These are phyloP conservation scores for Thraustochytrium striatum DNA, from an alignment of 352 stramenopile species.

Conservation along the genomic window DNA sequence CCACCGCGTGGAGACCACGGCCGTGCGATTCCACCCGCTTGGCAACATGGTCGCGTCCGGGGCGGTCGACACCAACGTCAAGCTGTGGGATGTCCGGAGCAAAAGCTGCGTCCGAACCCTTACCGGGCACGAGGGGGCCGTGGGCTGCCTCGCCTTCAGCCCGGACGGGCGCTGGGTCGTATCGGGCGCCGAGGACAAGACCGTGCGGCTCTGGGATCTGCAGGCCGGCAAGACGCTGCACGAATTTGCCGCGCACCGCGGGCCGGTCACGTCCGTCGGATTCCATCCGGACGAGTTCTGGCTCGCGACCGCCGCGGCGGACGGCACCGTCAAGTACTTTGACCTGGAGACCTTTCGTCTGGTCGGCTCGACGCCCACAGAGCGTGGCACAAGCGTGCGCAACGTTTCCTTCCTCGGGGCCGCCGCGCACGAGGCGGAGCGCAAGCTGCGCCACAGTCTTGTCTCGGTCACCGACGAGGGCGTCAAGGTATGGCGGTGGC, in stretches of 20 bases:
- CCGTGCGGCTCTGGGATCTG: conserved; percentile 50
- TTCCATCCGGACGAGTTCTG: conserved; percentile 60
- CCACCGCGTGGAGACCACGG: conserved; percentile 25
- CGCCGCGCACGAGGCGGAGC: not conserved
- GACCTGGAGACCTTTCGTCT: conserved; percentile 55
- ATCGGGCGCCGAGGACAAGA: conserved; percentile 43
- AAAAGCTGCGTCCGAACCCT: conserved; percentile 48
- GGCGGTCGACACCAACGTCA: conserved; percentile 48
- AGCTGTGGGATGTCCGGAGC: conserved; percentile 51
- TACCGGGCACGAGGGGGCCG: conserved; percentile 33
- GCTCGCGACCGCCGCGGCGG: conserved; percentile 51
- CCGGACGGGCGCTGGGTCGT: conserved; percentile 53
- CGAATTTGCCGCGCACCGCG: conserved; percentile 26
- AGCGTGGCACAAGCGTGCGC: not conserved
- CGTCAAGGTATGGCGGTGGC: conserved; percentile 4
- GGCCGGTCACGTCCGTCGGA: conserved; percentile 16
- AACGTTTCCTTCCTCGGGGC: conserved; percentile 8
- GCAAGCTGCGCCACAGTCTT: not conserved
- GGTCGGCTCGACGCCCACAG: conserved; percentile 16
- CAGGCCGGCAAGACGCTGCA: conserved; percentile 47
- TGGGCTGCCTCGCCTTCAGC: conserved; percentile 46
- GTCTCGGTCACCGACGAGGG: conserved; percentile 23
- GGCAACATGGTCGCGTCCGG: conserved; percentile 50
- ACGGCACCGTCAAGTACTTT: conserved; percentile 56
- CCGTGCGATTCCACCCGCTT: conserved; percentile 49